Evolutionary conservation across 73 alveolate species (phyloP), one percentile per base, ranked within the genome.

Genomic region (Blepharisma stoltei): DNA sequence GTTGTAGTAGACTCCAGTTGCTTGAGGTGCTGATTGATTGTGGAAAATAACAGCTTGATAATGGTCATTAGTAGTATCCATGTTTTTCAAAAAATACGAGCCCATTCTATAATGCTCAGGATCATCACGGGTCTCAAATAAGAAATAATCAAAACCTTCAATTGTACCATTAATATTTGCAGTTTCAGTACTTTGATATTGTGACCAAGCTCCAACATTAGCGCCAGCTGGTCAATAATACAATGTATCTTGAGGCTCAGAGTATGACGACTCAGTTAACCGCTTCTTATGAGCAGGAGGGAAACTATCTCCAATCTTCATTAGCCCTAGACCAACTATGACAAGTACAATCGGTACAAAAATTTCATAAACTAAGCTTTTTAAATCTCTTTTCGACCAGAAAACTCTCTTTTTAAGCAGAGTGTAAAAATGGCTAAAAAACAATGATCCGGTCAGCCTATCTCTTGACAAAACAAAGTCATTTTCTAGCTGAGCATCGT

Each of bases 271-370:
- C 3, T 32, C 41, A 32, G 41, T 32, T 3, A 32, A 3, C 41
- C 41, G 0, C 41, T 32, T 32, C 3, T 32, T 32, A 32, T 32
- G 41, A 32, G 41, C 3, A 32, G 41, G 41, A 32, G 41, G 41
- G 41, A 32, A 32, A 32, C 3, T 32, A 32, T 32, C 41, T 32
- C 41, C 46, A 25, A 60, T 60, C 3, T 14, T n/a, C 73, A 60
- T 60, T 8, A 89, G 38, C 6, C 79, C 85, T 0, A 94, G 81
- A 0, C 99, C 99, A 45, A 91, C 71, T 0, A 93, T 78, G 21
- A 95, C 86, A 53, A 95, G 86, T 32, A 90, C 41, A 52, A 88
- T 81, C 0, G 99, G 99, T 46, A 91, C 80, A 45, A 93, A 81
- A 14, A 95, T 78, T 78, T 95, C 99, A 41, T 88, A 76, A 54